Percentiles rank a stretch among this genome's conserved stretches.
These are phyloP conservation scores for Agapanthus africanus DNA, from an alignment of 106 monocot genomes.

Conservation along the genomic window DNA sequence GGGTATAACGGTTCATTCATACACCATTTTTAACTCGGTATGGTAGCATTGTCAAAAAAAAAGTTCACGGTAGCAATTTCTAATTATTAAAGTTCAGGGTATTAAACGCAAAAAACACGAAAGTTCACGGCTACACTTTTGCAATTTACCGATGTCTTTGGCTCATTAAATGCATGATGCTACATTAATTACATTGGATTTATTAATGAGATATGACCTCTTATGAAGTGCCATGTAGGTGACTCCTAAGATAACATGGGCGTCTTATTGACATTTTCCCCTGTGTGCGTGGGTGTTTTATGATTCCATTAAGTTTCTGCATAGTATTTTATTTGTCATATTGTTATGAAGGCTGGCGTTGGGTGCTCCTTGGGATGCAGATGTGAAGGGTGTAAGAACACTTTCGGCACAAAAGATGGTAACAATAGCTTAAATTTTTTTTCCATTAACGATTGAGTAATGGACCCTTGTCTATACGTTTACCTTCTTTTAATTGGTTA, in stretches of 20 bases:
- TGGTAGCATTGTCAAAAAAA: no score
- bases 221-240: no score
- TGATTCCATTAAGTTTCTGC: neutral
- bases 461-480: neutral
- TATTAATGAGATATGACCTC: no score
- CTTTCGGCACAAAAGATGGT: slow-evolving; percentile 53
- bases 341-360: slow-evolving; percentile 39
- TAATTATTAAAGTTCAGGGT: no score
- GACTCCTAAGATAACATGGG: neutral
- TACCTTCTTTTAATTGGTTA: neutral
- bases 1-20: no score
- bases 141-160: no score
- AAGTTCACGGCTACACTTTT: no score
- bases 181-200: no score
- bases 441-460: neutral
- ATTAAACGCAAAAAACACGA: no score
- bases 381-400: slow-evolving; percentile 52
- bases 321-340: slow-evolving; percentile 4
- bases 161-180: no score
- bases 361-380: slow-evolving; percentile 53
- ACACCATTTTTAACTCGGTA: no score
- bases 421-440: neutral
- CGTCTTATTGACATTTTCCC: neutral
- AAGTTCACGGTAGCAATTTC: no score
- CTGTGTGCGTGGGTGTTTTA: neutral